A percentile compares a stretch with the other conserved stretches of the same genome.
phyloP scores from a whole-genome alignment of 805 yeast genomes.

The Clavispora carvajalis region DNA sequence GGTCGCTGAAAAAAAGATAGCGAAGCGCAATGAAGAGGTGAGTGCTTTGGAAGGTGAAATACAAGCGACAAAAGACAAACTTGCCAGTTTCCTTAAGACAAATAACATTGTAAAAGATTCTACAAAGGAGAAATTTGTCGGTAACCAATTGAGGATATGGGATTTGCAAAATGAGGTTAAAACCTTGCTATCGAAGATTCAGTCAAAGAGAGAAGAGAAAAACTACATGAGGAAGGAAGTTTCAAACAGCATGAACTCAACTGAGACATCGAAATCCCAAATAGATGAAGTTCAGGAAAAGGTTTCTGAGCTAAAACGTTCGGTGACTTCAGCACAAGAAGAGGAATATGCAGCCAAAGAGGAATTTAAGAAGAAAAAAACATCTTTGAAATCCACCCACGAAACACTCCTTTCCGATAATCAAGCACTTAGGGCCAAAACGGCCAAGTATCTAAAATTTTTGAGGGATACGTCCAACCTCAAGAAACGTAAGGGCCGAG shows the following conservation, averaged over 20 bases:
- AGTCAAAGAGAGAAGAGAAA: slow-evolving; percentile 51
- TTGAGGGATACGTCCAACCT: slow-evolving; percentile 37
- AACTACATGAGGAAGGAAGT: slow-evolving; percentile 61
- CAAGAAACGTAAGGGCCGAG: slow-evolving; percentile 39
- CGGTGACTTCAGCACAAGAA: slow-evolving; percentile 17
- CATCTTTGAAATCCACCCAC: slow-evolving; percentile 8
- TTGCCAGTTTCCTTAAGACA: slow-evolving; percentile 19
- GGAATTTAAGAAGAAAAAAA: slow-evolving; percentile 18
- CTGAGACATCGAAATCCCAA: slow-evolving; percentile 37
- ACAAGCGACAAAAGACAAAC: slow-evolving; percentile 22
- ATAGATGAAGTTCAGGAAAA: slow-evolving; percentile 19
- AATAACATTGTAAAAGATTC: slow-evolving; percentile 20
- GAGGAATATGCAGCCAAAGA: slow-evolving; percentile 18
- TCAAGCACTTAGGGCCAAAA: slow-evolving; percentile 20
- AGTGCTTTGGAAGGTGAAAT: slow-evolving; percentile 20
- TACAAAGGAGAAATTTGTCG: slow-evolving; percentile 20
- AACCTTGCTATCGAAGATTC: slow-evolving; percentile 38
- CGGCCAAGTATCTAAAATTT: slow-evolving; percentile 30
- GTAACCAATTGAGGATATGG: slow-evolving; percentile 38
- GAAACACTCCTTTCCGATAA: slow-evolving; percentile 13
- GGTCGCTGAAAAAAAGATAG: slow-evolving; percentile 27
- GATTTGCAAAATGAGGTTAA: slow-evolving; percentile 43
- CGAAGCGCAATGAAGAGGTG: slow-evolving; percentile 27
- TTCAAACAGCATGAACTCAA: slow-evolving; percentile 46
- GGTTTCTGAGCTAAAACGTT: slow-evolving; percentile 13